Base-by-base conservation (phyloP, 2,329 filamentous ascomycete genomes). In the Fusarium bulbicola region DNA sequence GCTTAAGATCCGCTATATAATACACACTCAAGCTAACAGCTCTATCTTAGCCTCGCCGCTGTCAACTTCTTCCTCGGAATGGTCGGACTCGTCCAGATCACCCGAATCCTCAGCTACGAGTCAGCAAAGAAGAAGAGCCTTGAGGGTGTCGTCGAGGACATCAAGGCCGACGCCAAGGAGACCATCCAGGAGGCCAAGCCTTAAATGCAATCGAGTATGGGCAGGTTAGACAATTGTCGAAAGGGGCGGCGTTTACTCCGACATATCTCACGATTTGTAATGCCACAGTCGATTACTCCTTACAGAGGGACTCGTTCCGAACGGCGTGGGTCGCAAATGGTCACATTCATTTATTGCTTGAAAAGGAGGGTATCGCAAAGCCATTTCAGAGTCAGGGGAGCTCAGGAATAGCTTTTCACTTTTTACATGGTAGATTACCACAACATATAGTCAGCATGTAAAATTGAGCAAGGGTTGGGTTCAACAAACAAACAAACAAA, bases 61-160 rank as follows among this genome's bases (percentile, higher is more conserved):
- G 96, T 98, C 81, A 99, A 99, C 90, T 98, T 98, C 90, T 97
- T 98, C 89, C 92, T 99, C 78, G 95, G 93, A 79, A 85, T 92
- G 75, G 95, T 98, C 72, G 96, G 96, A 78, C 85, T 93, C 66
- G 88, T 94, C 74, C 96, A 99, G 87, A 88, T 94, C 74, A 85
- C 85, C 75, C 92, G 96, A 78, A 98, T 98, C 80, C 83, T 90
- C 76, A 63, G 89, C 78, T 92, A 91, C 82, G 87, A 92, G 77
- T 83, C 86, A 74, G 88, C 86, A 68, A 83, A 91, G 79, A 91
- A 93, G 85, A 82, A 85, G 68, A 76, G 79, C 61, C 74, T 81
- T 42, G 70, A 78, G 34, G 80, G 72, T 30, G 75, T 78, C n/a
- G 76, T 80, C 42, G 82, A 83, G 68, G 84, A 84, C 34, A 80